Evolutionary conservation across 1,284 basidiomycete genomes (phyloP).

Genomic region (Leccinum pachyderme): DNA sequence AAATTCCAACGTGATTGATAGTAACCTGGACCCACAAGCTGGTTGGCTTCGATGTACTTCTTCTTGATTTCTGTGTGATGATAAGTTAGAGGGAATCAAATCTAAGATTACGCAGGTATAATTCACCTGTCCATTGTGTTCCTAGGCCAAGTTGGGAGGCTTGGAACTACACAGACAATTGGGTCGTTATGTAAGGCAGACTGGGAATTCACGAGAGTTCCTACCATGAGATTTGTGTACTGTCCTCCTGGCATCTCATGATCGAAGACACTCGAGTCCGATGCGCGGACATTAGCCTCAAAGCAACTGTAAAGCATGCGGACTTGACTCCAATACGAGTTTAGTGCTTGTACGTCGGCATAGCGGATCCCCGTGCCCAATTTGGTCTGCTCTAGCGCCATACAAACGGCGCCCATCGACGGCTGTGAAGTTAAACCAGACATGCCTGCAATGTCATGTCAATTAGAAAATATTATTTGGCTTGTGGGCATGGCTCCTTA

Average conservation of each 20-base stretch:
- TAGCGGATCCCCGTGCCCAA: conserved; percentile 97
- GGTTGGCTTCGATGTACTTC: conserved; percentile 97
- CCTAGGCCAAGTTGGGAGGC: conserved; percentile 96
- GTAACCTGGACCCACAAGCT: conserved; percentile 58
- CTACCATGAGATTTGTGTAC: conserved; percentile 91
- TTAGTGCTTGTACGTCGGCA: conserved; percentile 96
- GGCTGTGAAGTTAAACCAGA: conserved; percentile 98
- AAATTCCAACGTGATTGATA: conserved; percentile 12
- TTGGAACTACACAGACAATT: conserved; percentile 77
- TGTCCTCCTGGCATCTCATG: conserved; percentile 99
- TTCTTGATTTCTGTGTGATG: conserved; percentile 82
- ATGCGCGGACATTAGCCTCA: conserved; percentile 97
- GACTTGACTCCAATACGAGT: conserved; percentile 98
- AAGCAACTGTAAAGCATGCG: conserved; percentile 95
- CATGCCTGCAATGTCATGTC: conserved; percentile 64
- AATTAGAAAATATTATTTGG: conserved; percentile 8
- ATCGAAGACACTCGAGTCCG: conserved; percentile 96
- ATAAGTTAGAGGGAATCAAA: conserved; percentile 13
- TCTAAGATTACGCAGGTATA: conserved; percentile 7
- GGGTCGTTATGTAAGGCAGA: conserved; percentile 12
- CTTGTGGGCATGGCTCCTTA: conserved; percentile 37
- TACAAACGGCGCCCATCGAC: conserved; percentile 95
- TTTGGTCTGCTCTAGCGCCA: conserved; percentile 92
- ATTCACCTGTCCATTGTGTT: conserved; percentile 87
- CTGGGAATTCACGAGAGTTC: conserved; percentile 21